These are phyloP conservation scores for Cyathus striatus DNA, from an alignment of 768 basidiomycete species.

Conservation along the genomic window DNA sequence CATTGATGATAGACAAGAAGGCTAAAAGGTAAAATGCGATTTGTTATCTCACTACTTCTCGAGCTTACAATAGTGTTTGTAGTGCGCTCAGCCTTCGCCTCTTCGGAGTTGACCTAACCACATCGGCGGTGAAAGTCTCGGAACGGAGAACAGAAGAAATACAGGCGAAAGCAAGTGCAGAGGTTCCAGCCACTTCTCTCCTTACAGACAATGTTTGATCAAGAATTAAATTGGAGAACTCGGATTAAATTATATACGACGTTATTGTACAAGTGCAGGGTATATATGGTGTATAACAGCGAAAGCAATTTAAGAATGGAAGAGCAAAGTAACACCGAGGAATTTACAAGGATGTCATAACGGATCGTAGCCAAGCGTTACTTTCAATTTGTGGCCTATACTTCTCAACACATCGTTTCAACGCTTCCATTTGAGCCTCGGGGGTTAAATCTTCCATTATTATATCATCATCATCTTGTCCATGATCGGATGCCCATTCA, in stretches of 20 bases:
- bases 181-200: too few species aligned
- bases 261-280: too few species aligned
- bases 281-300: constrained; percentile 4
- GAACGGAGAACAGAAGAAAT: background rate
- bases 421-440: constrained; percentile 41
- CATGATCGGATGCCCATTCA: constrained; percentile 44
- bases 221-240: too few species aligned
- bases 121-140: constrained; percentile 4
- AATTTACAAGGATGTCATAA: constrained; percentile 38
- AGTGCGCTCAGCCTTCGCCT: constrained; percentile 86
- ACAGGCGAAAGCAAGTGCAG: too few species aligned
- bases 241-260: too few species aligned
- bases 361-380: constrained; percentile 72
- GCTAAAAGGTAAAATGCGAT: constrained; percentile 71
- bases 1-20: constrained; percentile 94
- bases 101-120: constrained; percentile 75
- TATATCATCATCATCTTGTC: constrained; percentile 46
- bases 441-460: constrained; percentile 32
- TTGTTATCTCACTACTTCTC: background rate
- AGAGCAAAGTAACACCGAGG: constrained; percentile 1
- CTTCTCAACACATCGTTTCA: constrained; percentile 60
- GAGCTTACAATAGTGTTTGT: constrained; percentile 3
- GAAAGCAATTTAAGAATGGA: constrained; percentile 9
- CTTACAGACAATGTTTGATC: too few species aligned
- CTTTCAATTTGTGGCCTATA: constrained; percentile 67